Conservation (phyloP, 1,139 yeast genomes). For the Arxiozyma slooffiae region DNA sequence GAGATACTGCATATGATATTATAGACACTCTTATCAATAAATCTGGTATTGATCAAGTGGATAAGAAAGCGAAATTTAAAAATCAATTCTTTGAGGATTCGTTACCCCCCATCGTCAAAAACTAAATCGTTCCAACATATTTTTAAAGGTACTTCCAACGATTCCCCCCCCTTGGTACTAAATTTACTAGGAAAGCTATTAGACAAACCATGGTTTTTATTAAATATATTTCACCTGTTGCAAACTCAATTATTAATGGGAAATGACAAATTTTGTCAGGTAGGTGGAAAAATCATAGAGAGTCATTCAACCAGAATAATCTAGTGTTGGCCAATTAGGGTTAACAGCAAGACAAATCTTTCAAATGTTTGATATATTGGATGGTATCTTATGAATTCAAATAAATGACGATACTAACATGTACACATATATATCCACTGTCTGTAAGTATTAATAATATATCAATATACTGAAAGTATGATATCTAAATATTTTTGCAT, state of each 20-base stretch:
- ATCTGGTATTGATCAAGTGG: slow-evolving; percentile 66
- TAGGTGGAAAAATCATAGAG: slow-evolving; percentile 45
- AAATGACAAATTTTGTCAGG: slow-evolving; percentile 59
- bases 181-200: slow-evolving; percentile 78
- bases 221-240: slow-evolving; percentile 69
- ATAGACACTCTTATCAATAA: slow-evolving; percentile 53
- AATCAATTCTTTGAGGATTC: slow-evolving; percentile 54
- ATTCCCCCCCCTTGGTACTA: slow-evolving; percentile 81
- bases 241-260: slow-evolving; percentile 53
- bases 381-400: slow-evolving; percentile 57
- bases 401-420: slow-evolving; percentile 11
- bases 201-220: slow-evolving; percentile 74
- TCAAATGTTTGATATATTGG: slow-evolving; percentile 46
- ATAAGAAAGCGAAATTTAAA: slow-evolving; percentile 66
- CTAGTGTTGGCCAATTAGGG: slow-evolving; percentile 40
- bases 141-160: slow-evolving; percentile 86
- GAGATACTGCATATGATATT: slow-evolving; percentile 65
- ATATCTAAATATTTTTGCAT: not conserved
- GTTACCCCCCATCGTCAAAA: slow-evolving; percentile 45
- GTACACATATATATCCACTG: not conserved
- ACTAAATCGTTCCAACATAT: slow-evolving; percentile 75
- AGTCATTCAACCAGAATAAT: slow-evolving; percentile 25
- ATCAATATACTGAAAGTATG: not conserved
- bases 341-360: slow-evolving; percentile 63
- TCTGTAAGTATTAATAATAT: not conserved